phyloP scores from a whole-genome alignment of 2,329 filamentous ascomycete species.

The Botrytis paeoniae region DNA sequence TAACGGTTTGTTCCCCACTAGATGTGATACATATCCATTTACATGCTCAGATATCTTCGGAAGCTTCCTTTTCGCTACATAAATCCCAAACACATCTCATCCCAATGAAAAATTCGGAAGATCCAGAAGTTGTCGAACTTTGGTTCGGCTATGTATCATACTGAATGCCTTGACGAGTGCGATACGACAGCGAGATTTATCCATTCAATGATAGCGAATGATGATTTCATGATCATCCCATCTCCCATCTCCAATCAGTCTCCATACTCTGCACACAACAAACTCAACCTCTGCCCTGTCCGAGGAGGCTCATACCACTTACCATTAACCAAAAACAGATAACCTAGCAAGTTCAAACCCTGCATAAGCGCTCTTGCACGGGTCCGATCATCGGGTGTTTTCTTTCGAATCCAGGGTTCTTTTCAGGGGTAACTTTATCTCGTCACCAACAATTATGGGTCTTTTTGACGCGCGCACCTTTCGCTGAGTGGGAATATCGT shows the following conservation, averaged over 20 bases:
- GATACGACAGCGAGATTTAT: neutral
- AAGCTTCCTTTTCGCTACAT: neutral
- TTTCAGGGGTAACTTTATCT: conserved; percentile 5
- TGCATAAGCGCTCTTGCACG: neutral
- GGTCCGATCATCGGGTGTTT: neutral
- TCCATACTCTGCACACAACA: neutral
- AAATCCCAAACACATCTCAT: neutral
- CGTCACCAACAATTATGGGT: conserved; percentile 4
- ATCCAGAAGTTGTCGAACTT: neutral
- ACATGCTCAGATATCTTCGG: neutral
- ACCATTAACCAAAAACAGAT: neutral
- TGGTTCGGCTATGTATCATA: neutral
- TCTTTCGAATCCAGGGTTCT: neutral
- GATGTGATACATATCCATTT: conserved; percentile 4
- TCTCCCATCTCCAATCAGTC: neutral
- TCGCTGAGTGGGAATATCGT: neutral
- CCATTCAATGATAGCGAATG: neutral
- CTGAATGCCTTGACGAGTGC: neutral
- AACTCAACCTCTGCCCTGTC: neutral
- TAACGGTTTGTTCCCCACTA: conserved; percentile 1
- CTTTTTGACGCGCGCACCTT: conserved; percentile 5
- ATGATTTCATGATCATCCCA: neutral
- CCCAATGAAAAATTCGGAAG: neutral
- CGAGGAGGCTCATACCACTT: neutral
- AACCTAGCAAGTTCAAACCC: neutral